Percentiles rank a stretch among this genome's conserved stretches.
These are phyloP conservation scores for Hymenoscyphus scutula DNA, from an alignment of 2,329 filamentous ascomycete genomes.

Conservation along the genomic window DNA sequence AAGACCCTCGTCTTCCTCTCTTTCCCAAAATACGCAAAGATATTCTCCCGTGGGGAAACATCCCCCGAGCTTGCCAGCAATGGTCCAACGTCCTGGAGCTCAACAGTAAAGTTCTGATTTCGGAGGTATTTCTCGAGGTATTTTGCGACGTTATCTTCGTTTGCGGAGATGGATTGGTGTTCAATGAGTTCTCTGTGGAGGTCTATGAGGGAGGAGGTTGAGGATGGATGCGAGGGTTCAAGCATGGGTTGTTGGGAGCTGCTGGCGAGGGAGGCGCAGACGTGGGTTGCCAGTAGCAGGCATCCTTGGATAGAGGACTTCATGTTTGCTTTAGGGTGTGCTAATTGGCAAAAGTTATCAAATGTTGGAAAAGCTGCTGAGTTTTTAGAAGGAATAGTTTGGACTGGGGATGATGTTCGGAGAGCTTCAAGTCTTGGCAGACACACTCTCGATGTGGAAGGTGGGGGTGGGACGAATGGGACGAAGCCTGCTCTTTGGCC, in stretches of 20 bases:
- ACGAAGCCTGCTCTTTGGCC: too few species aligned
- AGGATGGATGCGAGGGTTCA: conserved; percentile 5
- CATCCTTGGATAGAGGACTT: not conserved
- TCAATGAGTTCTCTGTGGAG: conserved; percentile 63
- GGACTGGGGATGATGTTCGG: not conserved
- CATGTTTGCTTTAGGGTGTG: not conserved
- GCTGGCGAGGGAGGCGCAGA: not conserved
- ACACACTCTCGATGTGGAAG: not conserved
- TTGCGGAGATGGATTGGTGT: conserved; percentile 59
- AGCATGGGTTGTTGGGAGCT: conserved; percentile 17
- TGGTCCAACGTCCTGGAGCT: conserved; percentile 50
- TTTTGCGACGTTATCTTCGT: conserved; percentile 57
- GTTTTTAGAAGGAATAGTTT: not conserved
- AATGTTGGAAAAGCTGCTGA: not conserved
- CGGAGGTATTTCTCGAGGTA: conserved; percentile 58
- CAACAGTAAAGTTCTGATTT: conserved; percentile 58
- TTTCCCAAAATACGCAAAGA: conserved; percentile 57
- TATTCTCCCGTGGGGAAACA: conserved; percentile 45
- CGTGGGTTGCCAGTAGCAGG: conserved; percentile 3
- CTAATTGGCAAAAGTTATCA: conserved; percentile 1
- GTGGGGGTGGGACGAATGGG: not conserved
- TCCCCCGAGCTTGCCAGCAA: conserved; percentile 4
- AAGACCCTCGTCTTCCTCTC: conserved; percentile 49
- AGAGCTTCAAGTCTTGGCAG: not conserved
- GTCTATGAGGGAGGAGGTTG: conserved; percentile 44